Evolutionary conservation across 2,329 filamentous ascomycete species (phyloP).

Genomic region (Microdochium nivale): DNA sequence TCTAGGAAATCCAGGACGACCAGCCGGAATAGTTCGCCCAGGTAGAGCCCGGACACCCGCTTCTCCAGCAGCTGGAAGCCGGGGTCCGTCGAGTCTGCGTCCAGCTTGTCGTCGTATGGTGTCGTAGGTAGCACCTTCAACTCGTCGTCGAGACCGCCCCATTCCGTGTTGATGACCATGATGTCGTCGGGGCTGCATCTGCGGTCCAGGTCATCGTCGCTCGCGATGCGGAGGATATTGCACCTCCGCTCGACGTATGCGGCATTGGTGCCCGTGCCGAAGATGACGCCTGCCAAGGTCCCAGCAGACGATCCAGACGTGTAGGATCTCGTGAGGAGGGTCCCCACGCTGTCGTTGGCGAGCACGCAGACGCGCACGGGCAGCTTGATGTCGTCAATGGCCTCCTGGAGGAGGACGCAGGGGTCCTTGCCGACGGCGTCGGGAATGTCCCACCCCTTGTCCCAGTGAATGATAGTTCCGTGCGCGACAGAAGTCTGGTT

Average conservation of each 20-base stretch:
- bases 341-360: constrained; percentile 75
- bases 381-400: constrained; percentile 60
- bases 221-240: constrained; percentile 49
- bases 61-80: constrained; percentile 79
- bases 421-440: constrained; percentile 70
- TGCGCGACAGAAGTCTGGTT: constrained; percentile 58
- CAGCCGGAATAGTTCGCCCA: constrained; percentile 66
- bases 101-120: constrained; percentile 56
- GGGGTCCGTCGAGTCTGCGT: constrained; percentile 61
- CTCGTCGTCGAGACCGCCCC: constrained; percentile 71
- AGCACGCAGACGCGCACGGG: constrained; percentile 66
- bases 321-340: constrained; percentile 71
- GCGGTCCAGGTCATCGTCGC: constrained; percentile 39
- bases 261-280: constrained; percentile 74
- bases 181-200: constrained; percentile 45
- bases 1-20: constrained; percentile 40
- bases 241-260: constrained; percentile 68
- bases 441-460: constrained; percentile 72
- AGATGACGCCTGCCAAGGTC: constrained; percentile 68
- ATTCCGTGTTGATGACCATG: constrained; percentile 77
- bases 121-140: constrained; percentile 64
- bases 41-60: constrained; percentile 72
- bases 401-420: constrained; percentile 60
- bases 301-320: constrained; percentile 62
- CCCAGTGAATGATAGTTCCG: constrained; percentile 68